Base-by-base conservation (phyloP, 2,329 filamentous ascomycete species). In the Exophiala viscosa region DNA sequence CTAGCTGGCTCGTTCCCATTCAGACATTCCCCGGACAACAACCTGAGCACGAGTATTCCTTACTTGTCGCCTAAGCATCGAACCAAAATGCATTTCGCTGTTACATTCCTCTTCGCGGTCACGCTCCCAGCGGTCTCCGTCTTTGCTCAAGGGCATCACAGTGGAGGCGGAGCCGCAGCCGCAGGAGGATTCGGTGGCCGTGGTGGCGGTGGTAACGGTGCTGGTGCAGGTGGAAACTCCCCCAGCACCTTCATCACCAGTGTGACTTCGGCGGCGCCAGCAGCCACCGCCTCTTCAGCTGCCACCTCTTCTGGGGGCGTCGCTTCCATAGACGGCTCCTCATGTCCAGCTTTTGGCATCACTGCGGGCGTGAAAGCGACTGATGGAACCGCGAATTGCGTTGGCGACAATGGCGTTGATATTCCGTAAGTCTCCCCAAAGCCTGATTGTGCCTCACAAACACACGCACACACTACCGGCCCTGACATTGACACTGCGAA, bases 341-440 rank as follows among this genome's bases (percentile, higher is more conserved):
- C 57, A 10, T 58, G 57, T 40, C 58, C 58, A n/a, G 49, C 55
- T 5, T 60, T 55, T 17, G 55, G 50, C 6, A 55, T 60, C 23
- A 53, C 49, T 18, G 45, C 54, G 28, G 52, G 52, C 15, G 34
- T 60, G 32, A 54, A 55, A 38, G 41, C 52, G 9, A 58, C 34
- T 31, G 58, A 58, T 15, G 58, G 55, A 18, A 58, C 58, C 14
- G 54, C 55, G n/a, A 57, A 58, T 39, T 60, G 58, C 44, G 58
- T 54, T 3, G 58, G 58, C 5, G 49, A 53, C 18, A 48, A 45
- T 23, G 43, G 46, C 13, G 50, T 45, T 6, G 40, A 31, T n/a
- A 60, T 60, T 13, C 58, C 58, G 52, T 58, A 44, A 53, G 56
- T 51, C 3, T 28, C 23, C 23, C 8, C 14, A 17, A 15, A 9